These are phyloP conservation scores for Jatropha podagrica DNA, from an alignment of 441 rosid species.

Conservation along the genomic window DNA sequence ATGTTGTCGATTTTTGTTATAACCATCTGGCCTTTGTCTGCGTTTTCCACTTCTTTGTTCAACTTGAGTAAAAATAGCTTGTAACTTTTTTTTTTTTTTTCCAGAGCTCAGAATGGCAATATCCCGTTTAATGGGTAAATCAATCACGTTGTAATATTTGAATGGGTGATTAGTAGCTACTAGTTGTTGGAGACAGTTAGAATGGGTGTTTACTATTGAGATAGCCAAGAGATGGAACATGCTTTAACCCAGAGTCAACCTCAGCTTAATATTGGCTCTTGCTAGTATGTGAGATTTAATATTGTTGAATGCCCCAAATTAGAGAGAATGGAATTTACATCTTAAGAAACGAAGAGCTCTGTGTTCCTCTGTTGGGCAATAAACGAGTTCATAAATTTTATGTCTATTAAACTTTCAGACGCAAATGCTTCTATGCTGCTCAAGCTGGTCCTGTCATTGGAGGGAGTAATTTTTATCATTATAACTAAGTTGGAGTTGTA, in stretches of 20 bases:
- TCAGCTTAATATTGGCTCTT: background rate
- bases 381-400: too few species aligned
- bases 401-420: background rate
- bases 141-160: background rate
- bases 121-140: background rate
- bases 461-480: background rate
- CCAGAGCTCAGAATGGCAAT: background rate
- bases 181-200: background rate
- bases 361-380: background rate
- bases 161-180: background rate
- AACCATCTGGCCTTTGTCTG: background rate
- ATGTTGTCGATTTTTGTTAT: background rate
- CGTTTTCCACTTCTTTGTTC: background rate
- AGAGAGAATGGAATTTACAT: background rate
- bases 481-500: background rate
- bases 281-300: background rate
- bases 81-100: background rate
- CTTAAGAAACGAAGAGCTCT: background rate
- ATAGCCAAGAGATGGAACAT: slow-evolving; percentile 2
- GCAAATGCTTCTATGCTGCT: slow-evolving; percentile 4
- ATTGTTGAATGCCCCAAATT: background rate
- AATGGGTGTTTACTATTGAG: background rate
- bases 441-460: background rate
- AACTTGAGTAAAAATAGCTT: background rate
- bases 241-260: background rate